Evolutionary conservation across 352 stramenopile genomes (phyloP).

Genomic region (Globisporangium nagaii): DNA sequence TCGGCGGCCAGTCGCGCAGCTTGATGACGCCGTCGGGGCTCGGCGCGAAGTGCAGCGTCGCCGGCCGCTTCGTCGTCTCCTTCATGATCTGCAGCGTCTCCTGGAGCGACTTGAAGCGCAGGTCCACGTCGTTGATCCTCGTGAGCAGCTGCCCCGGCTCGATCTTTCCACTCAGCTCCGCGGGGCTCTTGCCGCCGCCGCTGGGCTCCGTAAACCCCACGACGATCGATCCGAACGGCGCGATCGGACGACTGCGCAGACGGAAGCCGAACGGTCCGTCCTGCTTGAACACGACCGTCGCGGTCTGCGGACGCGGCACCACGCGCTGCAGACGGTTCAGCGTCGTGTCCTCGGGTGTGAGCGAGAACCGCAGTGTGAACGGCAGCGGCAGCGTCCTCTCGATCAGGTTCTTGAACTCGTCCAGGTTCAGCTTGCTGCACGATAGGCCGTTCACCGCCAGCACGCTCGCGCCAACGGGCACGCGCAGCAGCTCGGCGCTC

Average conservation of each 20-base stretch:
- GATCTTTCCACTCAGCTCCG: conserved; percentile 72
- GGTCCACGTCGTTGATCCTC: conserved; percentile 61
- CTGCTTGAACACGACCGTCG: conserved; percentile 65
- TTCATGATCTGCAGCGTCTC: conserved; percentile 58
- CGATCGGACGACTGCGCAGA: conserved; percentile 65
- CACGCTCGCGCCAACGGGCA: conserved; percentile 55
- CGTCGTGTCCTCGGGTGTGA: conserved; percentile 51
- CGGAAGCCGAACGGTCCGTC: conserved; percentile 68
- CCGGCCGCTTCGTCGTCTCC: conserved; percentile 50
- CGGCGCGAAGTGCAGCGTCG: conserved; percentile 65
- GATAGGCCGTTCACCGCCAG: conserved; percentile 74
- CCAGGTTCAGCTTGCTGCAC: conserved; percentile 65
- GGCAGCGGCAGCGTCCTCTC: conserved; percentile 38
- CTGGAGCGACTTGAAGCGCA: conserved; percentile 56
- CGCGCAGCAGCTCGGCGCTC: conserved; percentile 28
- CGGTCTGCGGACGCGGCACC: conserved; percentile 42
- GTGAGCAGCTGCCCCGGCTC: conserved; percentile 55
- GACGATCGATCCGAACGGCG: conserved; percentile 66
- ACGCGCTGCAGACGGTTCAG: conserved; percentile 47
- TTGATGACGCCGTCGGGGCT: conserved; percentile 77
- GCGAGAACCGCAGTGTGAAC: conserved; percentile 62
- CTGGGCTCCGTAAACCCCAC: conserved; percentile 52
- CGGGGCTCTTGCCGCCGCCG: conserved; percentile 48
- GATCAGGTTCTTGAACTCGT: conserved; percentile 54
- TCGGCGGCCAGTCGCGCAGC: conserved; percentile 75